These are phyloP conservation scores for Phoma herbarum DNA, from an alignment of 2,329 filamentous ascomycete species.

Conservation along the genomic window DNA sequence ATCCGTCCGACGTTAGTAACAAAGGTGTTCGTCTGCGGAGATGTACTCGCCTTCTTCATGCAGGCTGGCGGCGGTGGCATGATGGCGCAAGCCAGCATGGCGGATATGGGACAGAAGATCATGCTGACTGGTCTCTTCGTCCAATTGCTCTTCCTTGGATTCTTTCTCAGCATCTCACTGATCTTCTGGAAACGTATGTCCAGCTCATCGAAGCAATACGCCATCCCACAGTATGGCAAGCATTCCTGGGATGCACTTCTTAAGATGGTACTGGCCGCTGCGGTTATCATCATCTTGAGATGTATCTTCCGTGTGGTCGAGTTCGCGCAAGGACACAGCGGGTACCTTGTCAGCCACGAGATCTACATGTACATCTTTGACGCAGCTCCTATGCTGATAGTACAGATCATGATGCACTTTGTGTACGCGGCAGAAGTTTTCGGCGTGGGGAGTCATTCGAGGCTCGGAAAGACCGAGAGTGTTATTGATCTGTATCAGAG, in stretches of 20 bases:
- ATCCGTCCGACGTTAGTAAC: slow-evolving; percentile 58
- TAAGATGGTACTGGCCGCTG: slow-evolving; percentile 54
- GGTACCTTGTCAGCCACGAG: slow-evolving; percentile 56
- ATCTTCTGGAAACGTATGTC: slow-evolving; percentile 36
- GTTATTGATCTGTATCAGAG: slow-evolving; percentile 31
- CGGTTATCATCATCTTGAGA: slow-evolving; percentile 58
- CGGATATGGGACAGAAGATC: slow-evolving; percentile 29
- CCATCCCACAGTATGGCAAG: slow-evolving; percentile 40
- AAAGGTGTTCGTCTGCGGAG: slow-evolving; percentile 63
- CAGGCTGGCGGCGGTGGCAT: slow-evolving; percentile 52
- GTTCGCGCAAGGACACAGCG: slow-evolving; percentile 56
- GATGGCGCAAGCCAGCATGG: slow-evolving; percentile 31
- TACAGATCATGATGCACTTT: slow-evolving; percentile 50
- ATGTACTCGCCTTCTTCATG: slow-evolving; percentile 61
- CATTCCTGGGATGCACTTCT: slow-evolving; percentile 52
- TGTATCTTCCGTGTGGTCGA: slow-evolving; percentile 60
- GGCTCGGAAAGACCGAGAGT: slow-evolving; percentile 27
- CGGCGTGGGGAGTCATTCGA: slow-evolving; percentile 18
- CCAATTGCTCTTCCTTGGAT: slow-evolving; percentile 36
- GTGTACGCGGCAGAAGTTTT: slow-evolving; percentile 32
- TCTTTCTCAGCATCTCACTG: slow-evolving; percentile 34
- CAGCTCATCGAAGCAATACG: slow-evolving; percentile 20
- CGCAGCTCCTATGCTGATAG: slow-evolving; percentile 53
- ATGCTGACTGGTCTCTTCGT: slow-evolving; percentile 38
- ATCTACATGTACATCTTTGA: slow-evolving; percentile 58